Evolutionary conservation across 78 protist genomes (phyloP).

Genomic region (Chrysochromulina tobinii): DNA sequence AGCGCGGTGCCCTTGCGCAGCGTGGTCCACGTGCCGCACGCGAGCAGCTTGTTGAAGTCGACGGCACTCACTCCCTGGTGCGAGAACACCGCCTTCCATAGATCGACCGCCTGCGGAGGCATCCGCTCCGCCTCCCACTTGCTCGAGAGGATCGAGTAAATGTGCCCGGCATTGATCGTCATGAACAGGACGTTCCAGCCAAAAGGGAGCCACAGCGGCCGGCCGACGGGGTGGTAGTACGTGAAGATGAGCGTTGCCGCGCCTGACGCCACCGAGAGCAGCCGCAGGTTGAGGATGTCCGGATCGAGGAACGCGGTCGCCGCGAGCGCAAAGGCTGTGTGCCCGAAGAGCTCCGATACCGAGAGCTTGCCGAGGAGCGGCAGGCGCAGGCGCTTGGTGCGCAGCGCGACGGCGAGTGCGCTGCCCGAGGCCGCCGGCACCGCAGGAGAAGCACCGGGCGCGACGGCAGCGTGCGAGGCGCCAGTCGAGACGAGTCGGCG

Average conservation of each 20-base stretch:
- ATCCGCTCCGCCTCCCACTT: neutral
- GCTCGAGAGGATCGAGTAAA: neutral
- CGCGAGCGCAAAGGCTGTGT: neutral
- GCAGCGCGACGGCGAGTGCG: neutral
- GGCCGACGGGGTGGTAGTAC: neutral
- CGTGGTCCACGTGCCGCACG: neutral
- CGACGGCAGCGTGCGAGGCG: too few relatives aligned
- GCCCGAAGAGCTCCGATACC: neutral
- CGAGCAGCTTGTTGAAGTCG: neutral
- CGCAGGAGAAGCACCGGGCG: too few relatives aligned
- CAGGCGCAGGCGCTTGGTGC: neutral
- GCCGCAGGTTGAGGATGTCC: neutral
- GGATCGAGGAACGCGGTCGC: neutral
- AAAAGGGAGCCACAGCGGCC: neutral
- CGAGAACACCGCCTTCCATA: neutral
- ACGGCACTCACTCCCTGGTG: neutral
- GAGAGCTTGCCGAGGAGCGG: neutral
- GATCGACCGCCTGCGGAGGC: neutral
- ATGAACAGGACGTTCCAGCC: neutral
- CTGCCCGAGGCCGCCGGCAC: too few relatives aligned
- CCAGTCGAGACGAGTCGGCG: too few relatives aligned
- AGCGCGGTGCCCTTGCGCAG: neutral
- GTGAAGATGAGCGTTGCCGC: neutral
- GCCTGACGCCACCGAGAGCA: neutral
- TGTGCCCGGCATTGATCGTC: neutral